phyloP scores from a whole-genome alignment of 495 filamentous ascomycete genomes.

The Penicillium fimorum region DNA sequence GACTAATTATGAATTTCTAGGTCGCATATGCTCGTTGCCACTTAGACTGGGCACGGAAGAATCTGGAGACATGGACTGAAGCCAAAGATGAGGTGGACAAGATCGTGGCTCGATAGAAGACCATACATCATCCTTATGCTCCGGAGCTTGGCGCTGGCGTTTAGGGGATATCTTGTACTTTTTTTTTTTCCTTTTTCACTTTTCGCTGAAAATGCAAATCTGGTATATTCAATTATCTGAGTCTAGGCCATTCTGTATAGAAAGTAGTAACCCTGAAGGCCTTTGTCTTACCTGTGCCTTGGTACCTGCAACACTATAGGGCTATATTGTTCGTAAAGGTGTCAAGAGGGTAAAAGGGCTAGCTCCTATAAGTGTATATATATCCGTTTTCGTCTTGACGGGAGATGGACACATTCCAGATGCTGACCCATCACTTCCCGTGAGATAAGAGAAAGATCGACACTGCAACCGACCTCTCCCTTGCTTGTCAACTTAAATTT shows the following conservation, averaged over 20 bases:
- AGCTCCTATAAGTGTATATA: background rate
- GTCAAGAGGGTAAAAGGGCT: background rate
- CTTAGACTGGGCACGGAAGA: constrained; percentile 98
- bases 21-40: constrained; percentile 91
- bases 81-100: constrained; percentile 90
- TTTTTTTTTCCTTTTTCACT: background rate
- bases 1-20: constrained; percentile 44
- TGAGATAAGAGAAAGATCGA: constrained; percentile 20
- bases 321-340: background rate
- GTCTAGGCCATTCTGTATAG: background rate
- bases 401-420: constrained; percentile 19
- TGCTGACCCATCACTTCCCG: constrained; percentile 6
- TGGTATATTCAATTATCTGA: background rate
- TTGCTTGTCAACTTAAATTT: constrained; percentile 14
- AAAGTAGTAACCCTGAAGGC: background rate
- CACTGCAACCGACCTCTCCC: constrained; percentile 22
- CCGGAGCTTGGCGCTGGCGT: constrained; percentile 6
- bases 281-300: constrained; percentile 9
- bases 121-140: background rate
- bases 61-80: constrained; percentile 93
- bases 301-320: background rate
- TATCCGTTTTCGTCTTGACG: background rate
- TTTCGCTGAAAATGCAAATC: background rate
- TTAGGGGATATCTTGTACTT: background rate
- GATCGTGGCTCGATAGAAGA: constrained; percentile 61